Conservation (phyloP, 768 basidiomycete species). For the Serpula lacrymans region DNA sequence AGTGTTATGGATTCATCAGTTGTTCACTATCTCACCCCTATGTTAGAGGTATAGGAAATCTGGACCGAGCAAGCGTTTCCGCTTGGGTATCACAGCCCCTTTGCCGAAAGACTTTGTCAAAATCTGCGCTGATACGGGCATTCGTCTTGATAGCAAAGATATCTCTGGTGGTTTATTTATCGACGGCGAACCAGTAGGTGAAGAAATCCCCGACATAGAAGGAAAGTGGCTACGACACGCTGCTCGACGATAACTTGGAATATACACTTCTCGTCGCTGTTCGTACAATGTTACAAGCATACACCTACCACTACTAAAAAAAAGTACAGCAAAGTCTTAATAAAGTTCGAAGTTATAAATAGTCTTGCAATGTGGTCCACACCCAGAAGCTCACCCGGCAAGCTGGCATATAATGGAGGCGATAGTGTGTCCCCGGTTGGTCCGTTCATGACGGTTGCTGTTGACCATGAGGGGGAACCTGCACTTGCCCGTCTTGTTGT, state of each 20-base stretch:
- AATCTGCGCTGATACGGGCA: constrained; percentile 44
- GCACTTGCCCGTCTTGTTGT: constrained; percentile 38
- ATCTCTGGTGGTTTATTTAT: constrained; percentile 45
- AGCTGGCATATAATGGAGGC: constrained; percentile 4
- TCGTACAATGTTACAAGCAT: not conserved
- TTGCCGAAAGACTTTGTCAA: constrained; percentile 53
- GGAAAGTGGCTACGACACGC: constrained; percentile 32
- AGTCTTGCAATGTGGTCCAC: constrained; percentile 18
- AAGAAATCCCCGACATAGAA: constrained; percentile 35
- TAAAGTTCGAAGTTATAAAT: constrained; percentile 11
- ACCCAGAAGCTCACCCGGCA: constrained; percentile 19
- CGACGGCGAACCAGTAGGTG: constrained; percentile 36
- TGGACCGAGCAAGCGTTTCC: constrained; percentile 46
- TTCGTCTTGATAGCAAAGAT: constrained; percentile 36
- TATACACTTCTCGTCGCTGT: too few species aligned
- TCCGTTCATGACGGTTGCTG: too few species aligned
- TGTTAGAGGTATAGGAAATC: constrained; percentile 45
- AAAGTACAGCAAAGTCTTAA: not conserved
- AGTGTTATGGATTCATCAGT: constrained; percentile 17
- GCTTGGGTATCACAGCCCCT: constrained; percentile 54
- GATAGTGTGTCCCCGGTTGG: not conserved
- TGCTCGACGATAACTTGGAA: too few species aligned
- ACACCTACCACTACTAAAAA: not conserved
- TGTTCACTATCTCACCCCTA: not conserved
- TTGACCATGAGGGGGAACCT: constrained; percentile 19